Evolutionary conservation across 176 grass and related monocot genomes (phyloP).

Genomic region (Paspalum vaginatum): DNA sequence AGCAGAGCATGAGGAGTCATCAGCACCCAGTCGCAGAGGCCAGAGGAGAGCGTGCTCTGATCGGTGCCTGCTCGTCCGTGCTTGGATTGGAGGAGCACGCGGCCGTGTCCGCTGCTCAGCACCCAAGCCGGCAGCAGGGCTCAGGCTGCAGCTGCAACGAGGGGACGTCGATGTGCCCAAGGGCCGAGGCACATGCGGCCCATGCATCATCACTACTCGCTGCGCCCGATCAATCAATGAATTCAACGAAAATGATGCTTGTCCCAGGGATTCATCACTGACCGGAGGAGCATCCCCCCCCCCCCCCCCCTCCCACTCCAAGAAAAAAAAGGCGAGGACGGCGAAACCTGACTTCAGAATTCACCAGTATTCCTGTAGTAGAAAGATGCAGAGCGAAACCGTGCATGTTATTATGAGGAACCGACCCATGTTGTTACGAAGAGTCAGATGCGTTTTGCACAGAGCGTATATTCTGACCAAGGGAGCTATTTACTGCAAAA

Average conservation of each 20-base stretch:
- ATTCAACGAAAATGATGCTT: background rate
- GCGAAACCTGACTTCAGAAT: background rate
- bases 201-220: constrained; percentile 1
- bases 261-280: background rate
- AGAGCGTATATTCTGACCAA: background rate
- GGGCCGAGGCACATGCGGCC: background rate
- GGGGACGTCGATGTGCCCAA: constrained; percentile 17
- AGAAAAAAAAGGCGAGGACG: background rate
- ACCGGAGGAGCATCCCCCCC: too few species aligned
- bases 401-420: background rate
- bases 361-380: background rate
- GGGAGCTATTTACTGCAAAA: constrained; percentile 24
- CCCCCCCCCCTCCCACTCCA: too few species aligned
- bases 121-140: background rate
- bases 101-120: constrained; percentile 13
- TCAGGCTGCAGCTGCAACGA: background rate
- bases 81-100: constrained; percentile 18
- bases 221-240: constrained; percentile 12
- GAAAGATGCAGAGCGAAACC: too few species aligned
- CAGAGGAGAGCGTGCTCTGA: background rate
- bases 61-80: constrained; percentile 8
- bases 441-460: background rate
- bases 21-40: background rate
- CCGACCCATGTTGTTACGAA: too few species aligned
- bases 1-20: background rate